Evolutionary conservation across 352 stramenopile species (phyloP).

Genomic region (Globisporangium camurandrum): DNA sequence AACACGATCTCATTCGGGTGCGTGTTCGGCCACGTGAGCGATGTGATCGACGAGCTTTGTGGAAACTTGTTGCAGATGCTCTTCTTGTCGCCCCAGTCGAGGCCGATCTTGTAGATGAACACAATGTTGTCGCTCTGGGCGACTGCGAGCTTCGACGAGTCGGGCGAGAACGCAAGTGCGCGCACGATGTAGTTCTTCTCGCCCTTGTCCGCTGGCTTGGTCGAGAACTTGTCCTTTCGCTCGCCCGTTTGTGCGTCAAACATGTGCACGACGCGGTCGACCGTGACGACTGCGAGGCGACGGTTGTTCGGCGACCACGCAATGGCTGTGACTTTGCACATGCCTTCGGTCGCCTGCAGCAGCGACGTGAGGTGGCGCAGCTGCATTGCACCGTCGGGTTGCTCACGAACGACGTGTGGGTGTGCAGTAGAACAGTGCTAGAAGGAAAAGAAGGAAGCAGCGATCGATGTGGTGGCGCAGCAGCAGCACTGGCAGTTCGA

Average conservation of each 20-base stretch:
- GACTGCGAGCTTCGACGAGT: slow-evolving; percentile 92
- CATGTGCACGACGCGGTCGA: slow-evolving; percentile 90
- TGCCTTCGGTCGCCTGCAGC: slow-evolving; percentile 82
- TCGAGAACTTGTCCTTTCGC: slow-evolving; percentile 93
- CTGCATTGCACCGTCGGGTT: slow-evolving; percentile 72
- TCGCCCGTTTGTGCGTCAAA: slow-evolving; percentile 91
- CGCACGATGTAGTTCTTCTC: slow-evolving; percentile 94
- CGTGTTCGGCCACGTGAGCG: slow-evolving; percentile 85
- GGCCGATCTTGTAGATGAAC: slow-evolving; percentile 94
- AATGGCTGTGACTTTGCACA: slow-evolving; percentile 91
- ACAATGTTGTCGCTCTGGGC: slow-evolving; percentile 95
- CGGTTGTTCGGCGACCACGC: slow-evolving; percentile 91
- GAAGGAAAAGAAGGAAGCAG: no score
- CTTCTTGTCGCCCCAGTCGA: slow-evolving; percentile 94
- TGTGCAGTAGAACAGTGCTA: no score
- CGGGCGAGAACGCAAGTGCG: slow-evolving; percentile 88
- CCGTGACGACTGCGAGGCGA: slow-evolving; percentile 88
- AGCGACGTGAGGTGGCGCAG: slow-evolving; percentile 89
- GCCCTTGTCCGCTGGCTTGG: slow-evolving; percentile 91
- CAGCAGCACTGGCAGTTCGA: no score
- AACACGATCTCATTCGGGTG: slow-evolving; percentile 93
- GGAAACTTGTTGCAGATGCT: slow-evolving; percentile 95
- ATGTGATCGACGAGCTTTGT: slow-evolving; percentile 78
- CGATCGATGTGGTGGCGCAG: no score
- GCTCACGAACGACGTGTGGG: no score